phyloP scores from a whole-genome alignment of 495 filamentous ascomycete genomes.

The Xanthoparmelia taractica region DNA sequence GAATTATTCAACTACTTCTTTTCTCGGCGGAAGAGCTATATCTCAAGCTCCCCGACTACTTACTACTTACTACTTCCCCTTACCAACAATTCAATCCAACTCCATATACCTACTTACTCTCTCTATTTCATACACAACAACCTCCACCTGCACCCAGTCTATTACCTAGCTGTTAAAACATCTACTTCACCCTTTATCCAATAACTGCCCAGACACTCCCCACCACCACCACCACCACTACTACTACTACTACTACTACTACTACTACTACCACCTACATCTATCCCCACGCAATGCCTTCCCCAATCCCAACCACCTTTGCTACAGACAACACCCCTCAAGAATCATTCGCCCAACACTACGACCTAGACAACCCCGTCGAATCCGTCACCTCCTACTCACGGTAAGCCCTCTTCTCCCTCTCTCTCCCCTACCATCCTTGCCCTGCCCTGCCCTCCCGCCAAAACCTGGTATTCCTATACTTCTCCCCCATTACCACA shows the following conservation, averaged over 20 bases:
- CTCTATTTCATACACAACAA: too few relatives aligned
- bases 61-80: too few relatives aligned
- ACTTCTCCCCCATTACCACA: background rate
- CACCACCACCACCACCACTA: background rate
- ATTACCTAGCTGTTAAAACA: too few relatives aligned
- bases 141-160: too few relatives aligned
- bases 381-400: conserved; percentile 15
- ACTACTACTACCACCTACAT: background rate
- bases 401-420: conserved; percentile 3
- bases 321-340: conserved; percentile 7
- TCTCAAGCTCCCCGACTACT: too few relatives aligned
- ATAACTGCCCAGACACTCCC: too few relatives aligned
- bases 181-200: too few relatives aligned
- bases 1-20: too few relatives aligned
- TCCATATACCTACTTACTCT: too few relatives aligned
- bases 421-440: background rate
- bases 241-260: background rate
- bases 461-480: background rate
- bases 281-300: conserved; percentile 12
- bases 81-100: too few relatives aligned
- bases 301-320: conserved; percentile 15
- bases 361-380: conserved; percentile 16
- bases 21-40: too few relatives aligned
- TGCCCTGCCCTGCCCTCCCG: background rate
- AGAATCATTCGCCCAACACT: conserved; percentile 15